Percentiles rank a stretch among this genome's conserved stretches.
Conservation (phyloP, 108 stramenopile genomes). For the Cyclotella cryptica region DNA sequence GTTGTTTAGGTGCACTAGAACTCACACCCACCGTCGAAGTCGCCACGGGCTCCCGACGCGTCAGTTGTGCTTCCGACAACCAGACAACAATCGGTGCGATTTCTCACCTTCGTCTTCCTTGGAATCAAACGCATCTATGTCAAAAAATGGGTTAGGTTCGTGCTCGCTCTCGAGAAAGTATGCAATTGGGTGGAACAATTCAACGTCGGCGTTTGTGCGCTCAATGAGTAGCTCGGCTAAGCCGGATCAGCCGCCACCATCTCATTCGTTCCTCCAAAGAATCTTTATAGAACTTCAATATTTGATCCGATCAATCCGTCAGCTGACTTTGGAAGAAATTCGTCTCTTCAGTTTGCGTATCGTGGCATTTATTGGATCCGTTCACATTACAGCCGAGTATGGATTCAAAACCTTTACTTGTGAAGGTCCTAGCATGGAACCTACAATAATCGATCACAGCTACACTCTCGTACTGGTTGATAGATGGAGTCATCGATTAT, state of each 20-base stretch:
- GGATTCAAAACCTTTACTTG: conserved; percentile 78
- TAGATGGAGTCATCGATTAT: conserved; percentile 68
- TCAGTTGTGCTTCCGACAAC: no score
- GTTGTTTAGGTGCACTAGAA: no score
- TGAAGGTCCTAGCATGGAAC: conserved; percentile 94
- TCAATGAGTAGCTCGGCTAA: conserved; percentile 2
- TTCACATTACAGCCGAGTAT: conserved; percentile 79
- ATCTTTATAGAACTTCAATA: conserved; percentile 18
- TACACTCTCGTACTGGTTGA: conserved; percentile 75
- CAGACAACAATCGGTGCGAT: no score
- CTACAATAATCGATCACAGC: conserved; percentile 82
- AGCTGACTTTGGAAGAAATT: conserved; percentile 18
- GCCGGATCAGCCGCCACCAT: conserved; percentile 7
- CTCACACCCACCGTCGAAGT: no score
- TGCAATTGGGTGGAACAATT: no score
- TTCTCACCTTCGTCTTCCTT: no score
- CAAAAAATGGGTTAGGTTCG: no score
- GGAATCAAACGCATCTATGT: no score
- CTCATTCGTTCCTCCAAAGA: conserved; percentile 19
- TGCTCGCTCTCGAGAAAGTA: no score
- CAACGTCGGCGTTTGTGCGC: background rate
- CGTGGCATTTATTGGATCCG: conserved; percentile 53
- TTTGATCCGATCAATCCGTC: conserved; percentile 17
- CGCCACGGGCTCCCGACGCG: no score
- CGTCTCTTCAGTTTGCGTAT: conserved; percentile 22